Evolutionary conservation across 2,329 filamentous ascomycete species (phyloP).

Genomic region (Penicillium glabrum): DNA sequence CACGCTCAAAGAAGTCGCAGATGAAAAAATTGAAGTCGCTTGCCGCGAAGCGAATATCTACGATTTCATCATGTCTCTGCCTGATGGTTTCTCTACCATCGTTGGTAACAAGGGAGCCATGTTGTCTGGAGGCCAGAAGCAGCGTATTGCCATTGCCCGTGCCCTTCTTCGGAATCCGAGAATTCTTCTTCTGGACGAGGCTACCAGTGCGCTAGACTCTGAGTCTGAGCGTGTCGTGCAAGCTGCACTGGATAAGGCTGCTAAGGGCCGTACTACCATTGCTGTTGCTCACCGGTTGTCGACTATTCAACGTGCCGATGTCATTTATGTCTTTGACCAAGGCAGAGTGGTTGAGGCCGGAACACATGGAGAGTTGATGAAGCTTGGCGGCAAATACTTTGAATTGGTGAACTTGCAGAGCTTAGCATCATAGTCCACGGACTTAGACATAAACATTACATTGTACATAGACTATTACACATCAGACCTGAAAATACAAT

Average conservation of each 20-base stretch:
- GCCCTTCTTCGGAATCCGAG: conserved; percentile 81
- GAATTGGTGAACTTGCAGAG: conserved; percentile 2
- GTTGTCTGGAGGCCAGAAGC: conserved; percentile 87
- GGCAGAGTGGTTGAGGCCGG: conserved; percentile 85
- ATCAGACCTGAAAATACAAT: not conserved
- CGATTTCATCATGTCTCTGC: conserved; percentile 83
- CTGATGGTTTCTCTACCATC: conserved; percentile 82
- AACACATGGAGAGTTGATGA: conserved; percentile 54
- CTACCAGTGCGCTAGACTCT: conserved; percentile 82
- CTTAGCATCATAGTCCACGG: not conserved
- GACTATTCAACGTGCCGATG: conserved; percentile 86
- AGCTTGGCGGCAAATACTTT: not conserved
- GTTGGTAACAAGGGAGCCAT: conserved; percentile 82
- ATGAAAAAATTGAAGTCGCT: conserved; percentile 50
- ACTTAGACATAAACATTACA: not conserved
- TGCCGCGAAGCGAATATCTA: conserved; percentile 92
- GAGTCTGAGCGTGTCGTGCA: conserved; percentile 87
- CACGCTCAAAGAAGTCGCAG: conserved; percentile 63
- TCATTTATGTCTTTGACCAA: conserved; percentile 83
- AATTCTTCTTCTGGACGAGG: conserved; percentile 82
- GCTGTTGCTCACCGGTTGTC: conserved; percentile 89
- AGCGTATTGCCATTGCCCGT: conserved; percentile 83
- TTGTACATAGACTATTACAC: not conserved
- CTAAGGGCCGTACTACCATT: conserved; percentile 82
- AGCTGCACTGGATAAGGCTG: conserved; percentile 73